Conservation (phyloP, 2,329 filamentous ascomycete species). For the Cytospora piceae region DNA sequence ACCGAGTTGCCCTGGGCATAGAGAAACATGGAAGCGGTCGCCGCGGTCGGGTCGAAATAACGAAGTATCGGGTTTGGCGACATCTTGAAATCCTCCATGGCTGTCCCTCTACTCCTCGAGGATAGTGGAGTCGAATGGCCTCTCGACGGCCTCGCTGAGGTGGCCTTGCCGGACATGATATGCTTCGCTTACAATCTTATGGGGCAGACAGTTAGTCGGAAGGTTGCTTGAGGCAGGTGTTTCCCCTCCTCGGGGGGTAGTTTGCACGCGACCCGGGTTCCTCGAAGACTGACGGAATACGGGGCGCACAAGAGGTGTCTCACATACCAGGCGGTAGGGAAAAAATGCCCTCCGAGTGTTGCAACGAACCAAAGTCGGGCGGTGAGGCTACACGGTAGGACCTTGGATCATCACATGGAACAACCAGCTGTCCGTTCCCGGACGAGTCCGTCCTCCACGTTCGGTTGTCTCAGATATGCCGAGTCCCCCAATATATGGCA, state of each 20-base stretch:
- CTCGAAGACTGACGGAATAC: slow-evolving; percentile 32
- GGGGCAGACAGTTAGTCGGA: slow-evolving; percentile 36
- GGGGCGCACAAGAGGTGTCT: slow-evolving; percentile 35
- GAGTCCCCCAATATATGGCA: slow-evolving; percentile 24
- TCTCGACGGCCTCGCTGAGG: slow-evolving; percentile 56
- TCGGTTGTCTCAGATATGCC: slow-evolving; percentile 34
- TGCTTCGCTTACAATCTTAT: slow-evolving; percentile 34
- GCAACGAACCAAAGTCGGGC: slow-evolving; percentile 44
- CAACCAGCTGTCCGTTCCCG: slow-evolving; percentile 45
- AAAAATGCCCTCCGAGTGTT: slow-evolving; percentile 39
- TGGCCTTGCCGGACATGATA: slow-evolving; percentile 60
- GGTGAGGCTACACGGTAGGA: slow-evolving; percentile 47
- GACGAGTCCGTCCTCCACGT: slow-evolving; percentile 37
- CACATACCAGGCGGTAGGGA: slow-evolving; percentile 47
- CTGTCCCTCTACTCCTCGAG: slow-evolving; percentile 51
- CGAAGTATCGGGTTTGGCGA: slow-evolving; percentile 52
- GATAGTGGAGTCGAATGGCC: slow-evolving; percentile 60
- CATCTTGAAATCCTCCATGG: slow-evolving; percentile 59
- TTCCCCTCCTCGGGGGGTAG: slow-evolving; percentile 26
- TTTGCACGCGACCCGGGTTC: slow-evolving; percentile 32
- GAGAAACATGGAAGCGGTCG: slow-evolving; percentile 87
- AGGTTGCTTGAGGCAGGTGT: slow-evolving; percentile 31
- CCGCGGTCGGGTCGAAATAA: slow-evolving; percentile 84
- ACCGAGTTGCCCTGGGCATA: slow-evolving; percentile 84
- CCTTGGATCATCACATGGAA: slow-evolving; percentile 48